Conservation (phyloP, 108 stramenopile genomes). For the Phaeodactylum tricornutum region DNA sequence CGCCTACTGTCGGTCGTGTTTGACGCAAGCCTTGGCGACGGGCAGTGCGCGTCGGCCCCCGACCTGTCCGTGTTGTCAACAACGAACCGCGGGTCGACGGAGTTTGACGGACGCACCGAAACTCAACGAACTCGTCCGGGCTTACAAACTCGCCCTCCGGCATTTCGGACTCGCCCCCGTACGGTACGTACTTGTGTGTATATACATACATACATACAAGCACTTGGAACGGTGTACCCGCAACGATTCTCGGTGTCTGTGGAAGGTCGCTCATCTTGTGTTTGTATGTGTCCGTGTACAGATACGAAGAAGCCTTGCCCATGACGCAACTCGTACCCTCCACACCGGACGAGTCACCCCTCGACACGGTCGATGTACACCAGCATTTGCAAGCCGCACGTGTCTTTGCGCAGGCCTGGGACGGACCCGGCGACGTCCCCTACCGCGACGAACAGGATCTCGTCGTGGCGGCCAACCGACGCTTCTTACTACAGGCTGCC, state of each 20-base stretch:
- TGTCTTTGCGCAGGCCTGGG: background rate
- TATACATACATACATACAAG: too few species aligned
- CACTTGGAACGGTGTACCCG: too few species aligned
- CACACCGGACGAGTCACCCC: background rate
- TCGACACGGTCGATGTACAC: conserved; percentile 1
- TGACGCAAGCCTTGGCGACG: conserved; percentile 13
- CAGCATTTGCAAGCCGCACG: conserved; percentile 2
- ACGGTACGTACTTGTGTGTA: background rate
- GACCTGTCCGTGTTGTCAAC: conserved; percentile 56
- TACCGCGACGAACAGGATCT: background rate
- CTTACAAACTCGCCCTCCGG: conserved; percentile 37
- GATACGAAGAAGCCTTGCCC: too few species aligned
- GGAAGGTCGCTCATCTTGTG: too few species aligned
- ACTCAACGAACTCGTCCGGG: conserved; percentile 32
- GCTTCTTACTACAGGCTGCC: background rate
- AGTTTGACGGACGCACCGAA: conserved; percentile 16
- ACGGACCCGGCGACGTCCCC: background rate
- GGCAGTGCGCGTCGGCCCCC: background rate
- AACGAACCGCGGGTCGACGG: conserved; percentile 18
- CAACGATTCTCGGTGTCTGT: too few species aligned
- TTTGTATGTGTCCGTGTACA: too few species aligned
- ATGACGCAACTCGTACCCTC: too few species aligned
- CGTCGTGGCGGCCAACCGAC: conserved; percentile 1
- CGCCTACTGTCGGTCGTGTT: conserved; percentile 47
- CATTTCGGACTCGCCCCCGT: conserved; percentile 49